Base-by-base conservation (phyloP, 176 grass and related monocot genomes). In the Oryza officinalis region DNA sequence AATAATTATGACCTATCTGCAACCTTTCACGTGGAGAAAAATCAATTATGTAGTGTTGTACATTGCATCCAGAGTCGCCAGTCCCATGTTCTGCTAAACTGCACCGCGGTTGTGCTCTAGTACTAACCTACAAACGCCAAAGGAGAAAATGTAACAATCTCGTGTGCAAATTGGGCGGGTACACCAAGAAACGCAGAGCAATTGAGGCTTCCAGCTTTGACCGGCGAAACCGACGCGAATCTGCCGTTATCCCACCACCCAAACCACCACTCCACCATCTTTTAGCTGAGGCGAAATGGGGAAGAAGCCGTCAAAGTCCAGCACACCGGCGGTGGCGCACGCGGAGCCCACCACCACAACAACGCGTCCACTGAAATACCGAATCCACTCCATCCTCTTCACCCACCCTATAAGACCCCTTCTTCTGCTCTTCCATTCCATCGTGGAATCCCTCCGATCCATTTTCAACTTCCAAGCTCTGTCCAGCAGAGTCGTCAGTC, bases 261-360 rank as follows among this genome's bases (percentile, higher is more conserved):
- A 74, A 54, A 32, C 32, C 28, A 57, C 25, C 45, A 7, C 33
- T 35, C 33, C 33, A 6, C 5, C 33, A 35, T 4, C 33, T 35
- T 35, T 33, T 5, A 26, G 4, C 46, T 6, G 15, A 10, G 13
- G 4, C 65, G 86, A 87, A 83, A 22, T 14, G 10, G 25, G 67
- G 57, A 20, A 80, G 86, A 88, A 78, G 18, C 14, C 37, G 81
- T 88, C 81, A 46, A 87, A 80, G 81, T 79, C 75, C 68, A 77
- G 41, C 72, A 8, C 38, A 13, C 63, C 63, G 33, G 27, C 79
- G 72, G 72, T 70, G 35, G 33, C 28, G 28, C 28, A 30, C 28
- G 17, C 74, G 52, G 22, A 0, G 12, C 46, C 13, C 46, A 52
- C 49, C 49, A 13, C 43, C 27, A 27, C 43, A 35, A 31, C 23